A percentile compares a stretch with the other conserved stretches of the same genome.
phyloP scores from a whole-genome alignment of 1,139 yeast genomes.

The Yamadazyma triangularis region DNA sequence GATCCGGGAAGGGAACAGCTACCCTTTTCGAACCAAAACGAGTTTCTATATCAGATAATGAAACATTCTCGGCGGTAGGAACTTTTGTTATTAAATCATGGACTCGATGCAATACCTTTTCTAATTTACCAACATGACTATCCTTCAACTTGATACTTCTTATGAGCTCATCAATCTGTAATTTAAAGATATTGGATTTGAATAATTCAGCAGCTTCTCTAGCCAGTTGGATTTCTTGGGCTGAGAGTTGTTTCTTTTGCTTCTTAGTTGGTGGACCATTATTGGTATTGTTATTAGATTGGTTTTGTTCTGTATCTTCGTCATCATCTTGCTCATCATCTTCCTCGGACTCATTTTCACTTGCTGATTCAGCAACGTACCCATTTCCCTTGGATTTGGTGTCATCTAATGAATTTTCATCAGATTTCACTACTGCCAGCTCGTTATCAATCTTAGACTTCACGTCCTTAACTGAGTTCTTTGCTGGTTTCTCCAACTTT shows the following conservation, averaged over 20 bases:
- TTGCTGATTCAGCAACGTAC: too few relatives aligned
- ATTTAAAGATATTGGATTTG: conserved; percentile 89
- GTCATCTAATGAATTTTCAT: too few relatives aligned
- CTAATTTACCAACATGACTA: conserved; percentile 59
- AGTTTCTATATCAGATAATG: conserved; percentile 50
- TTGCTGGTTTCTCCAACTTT: too few relatives aligned
- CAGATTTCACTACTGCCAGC: too few relatives aligned
- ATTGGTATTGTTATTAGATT: conserved; percentile 5
- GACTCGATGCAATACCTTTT: conserved; percentile 71
- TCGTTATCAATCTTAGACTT: too few relatives aligned
- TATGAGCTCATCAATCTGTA: conserved; percentile 87
- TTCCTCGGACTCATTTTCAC: conserved; percentile 6
- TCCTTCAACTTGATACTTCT: conserved; percentile 76
- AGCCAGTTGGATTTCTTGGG: conserved; percentile 87
- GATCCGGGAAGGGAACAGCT: conserved; percentile 83
- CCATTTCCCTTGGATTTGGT: too few relatives aligned
- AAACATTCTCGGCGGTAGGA: conserved; percentile 48
- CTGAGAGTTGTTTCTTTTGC: conserved; percentile 46
- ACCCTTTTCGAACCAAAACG: conserved; percentile 46
- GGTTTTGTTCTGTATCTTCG: conserved; percentile 9
- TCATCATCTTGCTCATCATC: conserved; percentile 13
- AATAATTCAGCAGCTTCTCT: conserved; percentile 91
- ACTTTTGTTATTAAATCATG: conserved; percentile 65
- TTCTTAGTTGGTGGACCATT: conserved; percentile 22
- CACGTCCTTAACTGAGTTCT: too few relatives aligned